These are phyloP conservation scores for Asterophora lycoperdoides DNA, from an alignment of 768 basidiomycete species.

Conservation along the genomic window DNA sequence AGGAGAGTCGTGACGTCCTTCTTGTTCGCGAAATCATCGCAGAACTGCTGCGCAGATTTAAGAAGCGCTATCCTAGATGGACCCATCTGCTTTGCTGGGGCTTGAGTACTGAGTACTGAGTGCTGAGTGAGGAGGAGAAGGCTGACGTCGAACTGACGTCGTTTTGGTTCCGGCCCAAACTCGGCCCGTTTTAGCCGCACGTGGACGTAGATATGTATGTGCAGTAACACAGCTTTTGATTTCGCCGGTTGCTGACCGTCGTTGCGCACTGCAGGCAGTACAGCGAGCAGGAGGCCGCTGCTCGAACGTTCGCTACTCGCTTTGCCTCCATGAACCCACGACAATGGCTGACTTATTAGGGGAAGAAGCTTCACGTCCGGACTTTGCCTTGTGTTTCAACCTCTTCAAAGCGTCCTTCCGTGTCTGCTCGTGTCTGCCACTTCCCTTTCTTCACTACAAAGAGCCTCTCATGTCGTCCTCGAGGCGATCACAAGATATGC, in stretches of 20 bases:
- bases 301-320: not conserved
- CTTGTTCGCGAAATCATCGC: constrained; percentile 47
- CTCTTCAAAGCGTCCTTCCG: not conserved
- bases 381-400: constrained; percentile 8
- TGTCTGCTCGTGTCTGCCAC: not conserved
- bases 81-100: not conserved
- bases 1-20: constrained; percentile 39
- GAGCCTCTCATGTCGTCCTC: constrained; percentile 13
- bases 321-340: not conserved
- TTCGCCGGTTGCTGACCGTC: no score
- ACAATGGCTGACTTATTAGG: not conserved
- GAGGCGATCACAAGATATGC: constrained; percentile 10
- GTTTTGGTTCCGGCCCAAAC: not conserved
- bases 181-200: no score
- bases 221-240: no score
- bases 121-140: no score
- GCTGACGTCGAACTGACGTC: not conserved
- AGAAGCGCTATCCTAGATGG: constrained; percentile 32
- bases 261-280: no score
- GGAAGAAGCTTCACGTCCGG: not conserved
- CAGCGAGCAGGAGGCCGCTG: not conserved
- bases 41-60: constrained; percentile 43
- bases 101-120: no score
- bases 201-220: no score
- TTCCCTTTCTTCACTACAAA: constrained; percentile 6